Evolutionary conservation across 345 rosid species (phyloP), one percentile per base, ranked within the genome.

Genomic region (Adansonia digitata): DNA sequence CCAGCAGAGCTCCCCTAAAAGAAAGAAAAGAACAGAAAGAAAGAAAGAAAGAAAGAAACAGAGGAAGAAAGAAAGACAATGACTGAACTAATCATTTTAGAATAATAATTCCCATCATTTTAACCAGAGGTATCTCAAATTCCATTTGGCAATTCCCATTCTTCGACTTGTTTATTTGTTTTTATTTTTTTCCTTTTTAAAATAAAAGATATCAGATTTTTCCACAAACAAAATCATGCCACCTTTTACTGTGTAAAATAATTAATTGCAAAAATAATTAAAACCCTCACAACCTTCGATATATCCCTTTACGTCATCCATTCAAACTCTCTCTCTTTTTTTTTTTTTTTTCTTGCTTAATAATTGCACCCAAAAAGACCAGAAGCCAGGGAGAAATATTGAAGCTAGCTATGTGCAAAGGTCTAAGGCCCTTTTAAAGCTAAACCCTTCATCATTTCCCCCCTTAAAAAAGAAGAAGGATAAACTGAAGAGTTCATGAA

Each of bases 71-170:
- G n/a, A 46, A 42, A 3, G 57, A 37, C 61, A 73, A 81, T 81
- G 81, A 86, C 74, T 53, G 75, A 76, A 43, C 71, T 83, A 86
- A 92, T 92, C 91, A 92, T 92, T 89, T 85, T 82, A 86, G 88
- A 88, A 92, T 90, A 82, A 90, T 86, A 88, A 72, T 81, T 80
- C 79, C 89, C 90, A 86, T 89, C 90, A 75, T 86, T 80, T 71
- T 26, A 43, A 27, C 15, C 49, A 73, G 13, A 35, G 52, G 24
- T 62, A 69, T 55, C 75, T 76, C 51, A 72, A 71, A 76, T 74
- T 27, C 51, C 60, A 42, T 46, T 49, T 56, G 57, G 29, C 69
- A 78, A 76, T 73, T 77, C 49, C 64, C 79, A 72, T 71, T 72
- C 43, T 75, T 57, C 62, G 12, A 10, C 7, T 6, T 60, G 34